phyloP scores from a whole-genome alignment of 179 eudicot genomes.

The Silene coronaria region DNA sequence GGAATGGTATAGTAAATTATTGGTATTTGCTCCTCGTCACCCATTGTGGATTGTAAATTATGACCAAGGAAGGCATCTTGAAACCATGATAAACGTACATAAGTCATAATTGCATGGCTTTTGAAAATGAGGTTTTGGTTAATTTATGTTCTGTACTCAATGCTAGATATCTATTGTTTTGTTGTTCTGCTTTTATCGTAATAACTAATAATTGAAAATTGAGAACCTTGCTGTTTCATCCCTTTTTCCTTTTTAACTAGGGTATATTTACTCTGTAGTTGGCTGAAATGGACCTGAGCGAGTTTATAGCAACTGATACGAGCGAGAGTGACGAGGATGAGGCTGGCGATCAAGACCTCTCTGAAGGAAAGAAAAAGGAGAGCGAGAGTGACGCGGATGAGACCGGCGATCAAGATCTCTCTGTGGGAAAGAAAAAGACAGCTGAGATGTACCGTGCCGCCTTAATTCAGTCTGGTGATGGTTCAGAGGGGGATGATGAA shows the following conservation, averaged over 20 bases:
- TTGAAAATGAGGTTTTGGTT: no score
- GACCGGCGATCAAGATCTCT: slow-evolving; percentile 23
- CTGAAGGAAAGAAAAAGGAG: slow-evolving; percentile 32
- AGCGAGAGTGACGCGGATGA: slow-evolving; percentile 37
- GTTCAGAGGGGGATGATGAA: slow-evolving; percentile 56
- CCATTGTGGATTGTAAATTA: not conserved
- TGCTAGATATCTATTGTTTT: not conserved
- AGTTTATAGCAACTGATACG: slow-evolving; percentile 76
- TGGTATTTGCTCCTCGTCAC: not conserved
- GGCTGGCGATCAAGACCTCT: slow-evolving; percentile 24
- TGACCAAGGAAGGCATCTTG: not conserved
- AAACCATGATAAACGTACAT: not conserved
- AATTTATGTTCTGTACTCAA: not conserved
- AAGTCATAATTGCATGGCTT: not conserved
- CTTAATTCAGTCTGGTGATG: slow-evolving; percentile 64
- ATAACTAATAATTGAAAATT: not conserved
- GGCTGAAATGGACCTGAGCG: slow-evolving; percentile 64
- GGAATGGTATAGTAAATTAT: not conserved
- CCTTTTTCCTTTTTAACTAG: not conserved
- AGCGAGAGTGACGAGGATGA: slow-evolving; percentile 38
- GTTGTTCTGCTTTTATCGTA: not conserved
- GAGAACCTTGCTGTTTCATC: no score
- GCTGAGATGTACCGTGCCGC: slow-evolving; percentile 56
- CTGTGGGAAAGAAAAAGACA: slow-evolving; percentile 18
- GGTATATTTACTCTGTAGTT: slow-evolving; percentile 36